A percentile compares a stretch with the other conserved stretches of the same genome.
phyloP scores from a whole-genome alignment of 305 asterid genomes.

The Plantago rigida region DNA sequence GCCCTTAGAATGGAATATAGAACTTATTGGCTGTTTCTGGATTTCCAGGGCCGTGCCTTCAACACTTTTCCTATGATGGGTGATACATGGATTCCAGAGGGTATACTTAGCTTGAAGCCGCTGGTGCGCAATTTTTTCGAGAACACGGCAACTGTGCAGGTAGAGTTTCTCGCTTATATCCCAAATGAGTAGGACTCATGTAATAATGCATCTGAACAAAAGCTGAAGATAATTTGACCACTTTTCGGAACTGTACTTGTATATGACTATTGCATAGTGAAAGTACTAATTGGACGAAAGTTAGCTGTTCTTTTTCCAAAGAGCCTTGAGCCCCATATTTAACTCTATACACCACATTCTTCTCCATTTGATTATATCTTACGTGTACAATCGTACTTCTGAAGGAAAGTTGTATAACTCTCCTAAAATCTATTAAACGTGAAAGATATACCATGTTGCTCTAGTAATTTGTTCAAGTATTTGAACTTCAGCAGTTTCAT shows the following conservation, averaged over 20 bases:
- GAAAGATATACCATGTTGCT: not conserved
- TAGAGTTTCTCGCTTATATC: slow-evolving; percentile 26
- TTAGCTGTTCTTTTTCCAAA: not conserved
- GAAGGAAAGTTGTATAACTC: not conserved
- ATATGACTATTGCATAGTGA: not conserved
- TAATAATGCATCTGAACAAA: slow-evolving; percentile 2
- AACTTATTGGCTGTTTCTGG: slow-evolving; percentile 14
- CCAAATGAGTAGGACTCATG: slow-evolving; percentile 16
- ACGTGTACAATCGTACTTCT: not conserved
- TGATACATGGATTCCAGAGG: slow-evolving; percentile 79
- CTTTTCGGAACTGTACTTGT: not conserved
- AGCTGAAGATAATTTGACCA: not conserved
- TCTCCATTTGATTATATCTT: too few relatives aligned
- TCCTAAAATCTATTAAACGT: not conserved
- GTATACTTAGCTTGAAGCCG: slow-evolving; percentile 61
- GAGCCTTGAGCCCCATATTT: too few relatives aligned
- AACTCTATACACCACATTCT: not conserved
- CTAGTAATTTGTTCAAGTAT: not conserved
- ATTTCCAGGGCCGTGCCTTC: slow-evolving; percentile 77
- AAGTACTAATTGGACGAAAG: not conserved
- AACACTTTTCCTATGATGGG: slow-evolving; percentile 98
- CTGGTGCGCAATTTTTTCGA: slow-evolving; percentile 78
- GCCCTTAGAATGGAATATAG: slow-evolving; percentile 13
- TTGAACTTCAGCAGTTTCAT: not conserved
- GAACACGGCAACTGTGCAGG: slow-evolving; percentile 91